These are phyloP conservation scores for Fusarium gaditjirri DNA, from an alignment of 2,329 filamentous ascomycete species.

Conservation along the genomic window DNA sequence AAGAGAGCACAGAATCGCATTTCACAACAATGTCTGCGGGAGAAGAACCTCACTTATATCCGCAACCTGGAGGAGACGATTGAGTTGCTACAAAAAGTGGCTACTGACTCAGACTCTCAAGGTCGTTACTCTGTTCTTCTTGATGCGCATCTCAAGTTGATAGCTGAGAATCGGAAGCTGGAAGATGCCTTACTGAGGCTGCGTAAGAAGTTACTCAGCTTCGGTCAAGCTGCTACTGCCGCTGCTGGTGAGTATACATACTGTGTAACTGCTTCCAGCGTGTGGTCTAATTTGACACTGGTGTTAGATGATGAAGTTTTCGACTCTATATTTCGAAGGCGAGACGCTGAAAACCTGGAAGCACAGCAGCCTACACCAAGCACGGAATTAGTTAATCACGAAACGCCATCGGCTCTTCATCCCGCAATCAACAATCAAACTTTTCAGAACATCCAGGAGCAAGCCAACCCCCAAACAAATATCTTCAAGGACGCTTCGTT, in stretches of 20 bases:
- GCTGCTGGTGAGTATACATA: neutral
- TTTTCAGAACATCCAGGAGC: neutral
- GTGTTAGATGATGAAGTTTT: neutral
- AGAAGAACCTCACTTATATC: neutral
- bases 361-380: neutral
- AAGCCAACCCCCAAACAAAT: neutral
- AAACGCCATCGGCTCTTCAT: neutral
- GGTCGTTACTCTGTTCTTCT: neutral
- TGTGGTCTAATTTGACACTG: too few relatives aligned
- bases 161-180: neutral
- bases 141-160: neutral
- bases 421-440: neutral
- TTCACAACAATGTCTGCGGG: neutral
- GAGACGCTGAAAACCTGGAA: neutral
- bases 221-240: neutral
- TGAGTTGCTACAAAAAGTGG: neutral
- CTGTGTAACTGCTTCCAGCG: too few relatives aligned
- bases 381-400: neutral
- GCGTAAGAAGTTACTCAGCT: neutral
- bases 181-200: neutral
- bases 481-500: neutral
- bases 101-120: neutral
- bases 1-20: neutral
- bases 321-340: neutral
- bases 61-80: neutral